Evolutionary conservation across 1,284 basidiomycete genomes (phyloP).

Genomic region (Marasmius sp.): DNA sequence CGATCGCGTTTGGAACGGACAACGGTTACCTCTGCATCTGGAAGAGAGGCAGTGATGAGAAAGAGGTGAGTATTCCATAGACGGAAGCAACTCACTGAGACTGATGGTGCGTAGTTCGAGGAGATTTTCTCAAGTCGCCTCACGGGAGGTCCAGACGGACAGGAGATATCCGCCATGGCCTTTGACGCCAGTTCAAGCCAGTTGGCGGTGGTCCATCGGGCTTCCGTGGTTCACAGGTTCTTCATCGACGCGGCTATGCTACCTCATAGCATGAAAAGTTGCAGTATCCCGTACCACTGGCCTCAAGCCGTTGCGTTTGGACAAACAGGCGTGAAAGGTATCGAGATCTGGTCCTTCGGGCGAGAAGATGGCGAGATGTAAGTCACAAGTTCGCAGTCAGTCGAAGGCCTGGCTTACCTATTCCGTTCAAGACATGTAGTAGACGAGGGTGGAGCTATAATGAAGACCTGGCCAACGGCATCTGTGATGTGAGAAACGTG

Average conservation of each 20-base stretch:
- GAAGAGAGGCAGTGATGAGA: not conserved
- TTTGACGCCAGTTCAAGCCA: conserved; percentile 6
- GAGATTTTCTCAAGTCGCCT: conserved; percentile 6
- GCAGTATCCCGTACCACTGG: conserved; percentile 1
- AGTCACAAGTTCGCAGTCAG: not conserved
- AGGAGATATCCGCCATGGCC: conserved; percentile 7
- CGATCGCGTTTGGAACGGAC: conserved; percentile 6
- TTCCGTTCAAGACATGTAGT: not conserved
- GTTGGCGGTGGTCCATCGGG: conserved; percentile 6
- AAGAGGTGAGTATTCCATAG: not conserved
- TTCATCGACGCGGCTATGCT: conserved; percentile 1
- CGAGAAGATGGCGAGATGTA: conserved; percentile 11
- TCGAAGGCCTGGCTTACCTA: not conserved
- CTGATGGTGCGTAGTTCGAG: not conserved
- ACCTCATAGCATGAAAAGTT: not conserved
- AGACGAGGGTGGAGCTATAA: conserved; percentile 2
- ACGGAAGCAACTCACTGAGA: not conserved
- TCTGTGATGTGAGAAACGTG: conserved; percentile 4
- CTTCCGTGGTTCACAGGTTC: conserved; percentile 5
- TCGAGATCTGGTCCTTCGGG: conserved; percentile 8
- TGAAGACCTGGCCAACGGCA: not conserved
- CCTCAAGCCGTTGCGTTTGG: conserved; percentile 8
- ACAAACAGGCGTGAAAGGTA: not conserved
- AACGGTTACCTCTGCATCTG: conserved; percentile 7
- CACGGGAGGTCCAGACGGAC: conserved; percentile 1